Conservation (phyloP, 805 yeast species). For the Barnettozyma sp. region DNA sequence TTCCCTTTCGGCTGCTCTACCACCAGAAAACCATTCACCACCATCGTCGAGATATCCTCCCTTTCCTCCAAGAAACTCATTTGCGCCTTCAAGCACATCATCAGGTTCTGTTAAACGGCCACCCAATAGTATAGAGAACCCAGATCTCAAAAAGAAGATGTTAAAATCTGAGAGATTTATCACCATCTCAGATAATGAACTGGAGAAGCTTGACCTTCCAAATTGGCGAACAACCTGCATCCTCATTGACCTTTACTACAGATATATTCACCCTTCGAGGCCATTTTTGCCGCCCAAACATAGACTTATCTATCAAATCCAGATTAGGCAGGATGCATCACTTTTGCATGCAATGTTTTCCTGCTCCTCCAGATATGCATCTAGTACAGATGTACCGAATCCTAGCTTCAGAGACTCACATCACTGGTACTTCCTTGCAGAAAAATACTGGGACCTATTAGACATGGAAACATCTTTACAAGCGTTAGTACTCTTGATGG, state of each 20-base stretch:
- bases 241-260: slow-evolving; percentile 34
- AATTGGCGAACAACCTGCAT: slow-evolving; percentile 27
- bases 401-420: slow-evolving; percentile 26
- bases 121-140: slow-evolving; percentile 4
- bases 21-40: neutral
- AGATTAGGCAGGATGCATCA: slow-evolving; percentile 27
- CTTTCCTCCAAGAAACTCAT: neutral
- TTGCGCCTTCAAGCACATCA: slow-evolving; percentile 1
- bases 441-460: slow-evolving; percentile 28
- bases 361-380: slow-evolving; percentile 28
- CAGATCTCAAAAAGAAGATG: slow-evolving; percentile 10
- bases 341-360: slow-evolving; percentile 32
- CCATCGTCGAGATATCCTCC: neutral
- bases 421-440: slow-evolving; percentile 33
- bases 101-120: slow-evolving; percentile 6
- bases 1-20: neutral
- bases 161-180: slow-evolving; percentile 11
- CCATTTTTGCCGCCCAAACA: slow-evolving; percentile 32
- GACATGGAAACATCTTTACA: slow-evolving; percentile 25
- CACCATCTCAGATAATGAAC: slow-evolving; percentile 25
- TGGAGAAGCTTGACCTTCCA: slow-evolving; percentile 32
- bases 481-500: slow-evolving; percentile 25
- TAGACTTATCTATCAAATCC: slow-evolving; percentile 26
- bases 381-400: slow-evolving; percentile 23
- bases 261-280: slow-evolving; percentile 34